These are phyloP conservation scores for Solanum etuberosum DNA, from an alignment of 257 asterid genomes.

Conservation along the genomic window DNA sequence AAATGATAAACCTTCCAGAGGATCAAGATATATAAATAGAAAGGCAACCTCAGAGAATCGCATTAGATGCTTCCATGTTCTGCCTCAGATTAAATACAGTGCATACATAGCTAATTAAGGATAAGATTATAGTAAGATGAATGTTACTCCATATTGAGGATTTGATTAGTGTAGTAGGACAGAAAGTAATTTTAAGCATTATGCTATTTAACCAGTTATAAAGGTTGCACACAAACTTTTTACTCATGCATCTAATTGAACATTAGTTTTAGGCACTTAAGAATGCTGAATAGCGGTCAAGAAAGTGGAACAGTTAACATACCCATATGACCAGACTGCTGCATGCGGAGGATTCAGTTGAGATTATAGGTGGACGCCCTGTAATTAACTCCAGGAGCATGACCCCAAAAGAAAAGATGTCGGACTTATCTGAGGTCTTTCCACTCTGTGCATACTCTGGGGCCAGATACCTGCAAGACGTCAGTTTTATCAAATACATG, in stretches of 20 bases:
- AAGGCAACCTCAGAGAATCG: not conserved
- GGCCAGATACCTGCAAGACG: slow-evolving; percentile 14
- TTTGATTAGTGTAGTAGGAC: not conserved
- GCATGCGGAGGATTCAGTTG: not conserved
- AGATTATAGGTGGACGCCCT: slow-evolving; percentile 3
- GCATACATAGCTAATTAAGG: not conserved
- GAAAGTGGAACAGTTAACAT: not conserved
- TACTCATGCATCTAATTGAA: not conserved
- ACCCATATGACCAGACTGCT: slow-evolving; percentile 11
- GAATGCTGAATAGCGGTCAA: not conserved
- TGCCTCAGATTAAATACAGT: not conserved
- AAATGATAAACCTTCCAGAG: not conserved
- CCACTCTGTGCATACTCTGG: slow-evolving; percentile 16
- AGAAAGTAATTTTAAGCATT: not conserved
- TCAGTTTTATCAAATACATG: not conserved
- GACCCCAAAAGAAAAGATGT: slow-evolving; percentile 16
- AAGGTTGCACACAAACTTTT: not conserved
- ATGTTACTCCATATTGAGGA: not conserved
- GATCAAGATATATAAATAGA: not conserved
- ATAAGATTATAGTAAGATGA: not conserved
- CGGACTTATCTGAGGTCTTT: slow-evolving; percentile 12
- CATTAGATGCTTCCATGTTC: not conserved
- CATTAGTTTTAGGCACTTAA: not conserved
- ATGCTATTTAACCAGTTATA: not conserved
- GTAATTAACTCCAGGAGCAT: slow-evolving; percentile 19